phyloP scores from a whole-genome alignment of 257 asterid species.

The Ballota nigra region DNA sequence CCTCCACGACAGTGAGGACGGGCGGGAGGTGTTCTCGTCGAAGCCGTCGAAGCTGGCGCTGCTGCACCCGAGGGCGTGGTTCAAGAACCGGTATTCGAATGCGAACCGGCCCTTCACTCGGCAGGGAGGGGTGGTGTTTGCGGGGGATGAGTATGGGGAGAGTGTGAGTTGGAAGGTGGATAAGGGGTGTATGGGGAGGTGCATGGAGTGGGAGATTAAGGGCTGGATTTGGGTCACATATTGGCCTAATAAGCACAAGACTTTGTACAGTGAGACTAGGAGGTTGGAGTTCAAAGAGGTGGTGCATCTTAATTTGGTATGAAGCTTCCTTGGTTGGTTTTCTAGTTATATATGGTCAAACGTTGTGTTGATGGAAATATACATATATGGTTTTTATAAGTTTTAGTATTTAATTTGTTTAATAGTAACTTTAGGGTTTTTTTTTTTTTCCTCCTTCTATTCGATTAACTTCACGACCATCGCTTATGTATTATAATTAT shows the following conservation, averaged over 20 bases:
- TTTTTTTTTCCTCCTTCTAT: too few relatives aligned
- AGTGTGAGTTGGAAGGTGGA: constrained; percentile 82
- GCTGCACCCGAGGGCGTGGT: constrained; percentile 77
- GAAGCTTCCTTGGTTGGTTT: too few relatives aligned
- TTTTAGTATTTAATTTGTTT: too few relatives aligned
- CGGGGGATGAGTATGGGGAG: constrained; percentile 90
- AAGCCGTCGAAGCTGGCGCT: constrained; percentile 68
- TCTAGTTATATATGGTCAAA: background rate
- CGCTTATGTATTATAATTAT: too few relatives aligned
- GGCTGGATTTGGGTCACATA: constrained; percentile 87
- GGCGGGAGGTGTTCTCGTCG: constrained; percentile 80
- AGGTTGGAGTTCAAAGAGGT: constrained; percentile 66
- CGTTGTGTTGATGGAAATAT: too few relatives aligned
- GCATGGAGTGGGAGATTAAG: constrained; percentile 81
- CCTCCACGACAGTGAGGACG: constrained; percentile 68
- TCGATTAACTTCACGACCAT: too few relatives aligned
- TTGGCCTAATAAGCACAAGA: constrained; percentile 80
- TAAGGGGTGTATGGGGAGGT: constrained; percentile 43
- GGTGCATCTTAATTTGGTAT: constrained; percentile 39
- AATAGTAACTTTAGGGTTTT: too few relatives aligned
- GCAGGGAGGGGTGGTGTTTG: constrained; percentile 82
- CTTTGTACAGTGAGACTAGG: constrained; percentile 68
- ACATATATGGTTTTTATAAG: too few relatives aligned
- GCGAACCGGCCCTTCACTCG: constrained; percentile 66
- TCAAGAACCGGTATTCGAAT: constrained; percentile 70